Evolutionary conservation across 805 yeast species (phyloP).

Genomic region (Candida tibetensis): DNA sequence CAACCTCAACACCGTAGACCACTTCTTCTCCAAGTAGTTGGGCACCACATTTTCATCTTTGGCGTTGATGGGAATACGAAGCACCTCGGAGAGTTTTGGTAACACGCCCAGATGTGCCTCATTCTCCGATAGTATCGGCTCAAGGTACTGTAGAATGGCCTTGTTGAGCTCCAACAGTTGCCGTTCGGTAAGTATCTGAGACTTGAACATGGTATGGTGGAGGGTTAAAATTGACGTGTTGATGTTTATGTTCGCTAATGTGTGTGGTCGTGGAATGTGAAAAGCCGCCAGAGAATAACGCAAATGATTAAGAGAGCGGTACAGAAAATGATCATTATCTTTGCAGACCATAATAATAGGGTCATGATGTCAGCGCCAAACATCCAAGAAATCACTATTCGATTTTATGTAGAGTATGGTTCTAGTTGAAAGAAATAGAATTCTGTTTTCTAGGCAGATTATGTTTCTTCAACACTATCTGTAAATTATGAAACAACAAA

Average conservation of each 20-base stretch:
- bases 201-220: conserved; percentile 2
- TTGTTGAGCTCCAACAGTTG: conserved; percentile 34
- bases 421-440: too few species aligned
- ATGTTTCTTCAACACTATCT: too few species aligned
- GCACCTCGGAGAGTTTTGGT: conserved; percentile 9
- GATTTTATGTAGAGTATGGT: too few species aligned
- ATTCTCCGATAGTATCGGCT: conserved; percentile 27
- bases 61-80: conserved; percentile 8
- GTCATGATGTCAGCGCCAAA: too few species aligned
- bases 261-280: too few species aligned
- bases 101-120: conserved; percentile 13
- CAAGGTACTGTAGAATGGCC: conserved; percentile 44
- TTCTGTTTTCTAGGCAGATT: too few species aligned
- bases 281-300: too few species aligned
- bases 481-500: too few species aligned
- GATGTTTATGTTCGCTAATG: conserved; percentile 3
- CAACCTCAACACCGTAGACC: conserved; percentile 80
- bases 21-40: conserved; percentile 66
- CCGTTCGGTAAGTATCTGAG: conserved; percentile 25
- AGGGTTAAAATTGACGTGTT: background rate
- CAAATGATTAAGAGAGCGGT: too few species aligned
- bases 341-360: too few species aligned
- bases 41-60: conserved; percentile 27
- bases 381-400: too few species aligned
- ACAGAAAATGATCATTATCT: too few species aligned